A percentile compares a stretch with the other conserved stretches of the same genome.
These are phyloP conservation scores for Parmelia sp. DNA, from an alignment of 495 filamentous ascomycete genomes.

Conservation along the genomic window DNA sequence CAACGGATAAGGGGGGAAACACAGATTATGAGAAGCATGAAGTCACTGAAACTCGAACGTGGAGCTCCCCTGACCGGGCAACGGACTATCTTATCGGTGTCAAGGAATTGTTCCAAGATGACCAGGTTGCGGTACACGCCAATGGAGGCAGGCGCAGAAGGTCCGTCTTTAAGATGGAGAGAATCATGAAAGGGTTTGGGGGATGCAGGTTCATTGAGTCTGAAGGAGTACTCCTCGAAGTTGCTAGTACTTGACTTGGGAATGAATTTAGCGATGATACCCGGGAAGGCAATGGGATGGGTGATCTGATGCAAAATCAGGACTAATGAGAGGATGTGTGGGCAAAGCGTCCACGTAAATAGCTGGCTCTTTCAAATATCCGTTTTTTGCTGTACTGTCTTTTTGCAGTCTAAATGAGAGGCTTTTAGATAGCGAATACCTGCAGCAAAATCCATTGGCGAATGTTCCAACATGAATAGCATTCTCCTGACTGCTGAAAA, in stretches of 20 bases:
- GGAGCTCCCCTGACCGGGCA: constrained; percentile 14
- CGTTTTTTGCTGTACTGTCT: neutral
- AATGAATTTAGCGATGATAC: constrained; percentile 14
- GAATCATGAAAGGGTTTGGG: constrained; percentile 16
- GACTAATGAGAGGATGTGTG: neutral
- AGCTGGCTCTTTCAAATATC: neutral
- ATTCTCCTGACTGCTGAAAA: too few relatives aligned
- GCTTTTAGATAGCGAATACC: neutral
- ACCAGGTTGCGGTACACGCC: constrained; percentile 14
- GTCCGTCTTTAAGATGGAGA: constrained; percentile 6
- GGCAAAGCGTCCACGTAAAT: neutral
- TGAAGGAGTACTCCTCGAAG: constrained; percentile 19
- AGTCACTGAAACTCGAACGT: constrained; percentile 19
- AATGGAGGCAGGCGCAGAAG: constrained; percentile 20
- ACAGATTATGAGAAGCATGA: constrained; percentile 23
- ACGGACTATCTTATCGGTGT: constrained; percentile 18
- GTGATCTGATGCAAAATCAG: neutral
- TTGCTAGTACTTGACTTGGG: constrained; percentile 16
- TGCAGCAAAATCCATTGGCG: neutral
- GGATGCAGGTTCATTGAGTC: constrained; percentile 23
- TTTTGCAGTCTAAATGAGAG: neutral
- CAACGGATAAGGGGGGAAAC: constrained; percentile 22
- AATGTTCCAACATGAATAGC: too few relatives aligned
- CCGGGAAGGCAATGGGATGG: neutral
- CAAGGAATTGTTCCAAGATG: constrained; percentile 19